Conservation (phyloP, 345 rosid genomes). For the Isatis tinctoria region DNA sequence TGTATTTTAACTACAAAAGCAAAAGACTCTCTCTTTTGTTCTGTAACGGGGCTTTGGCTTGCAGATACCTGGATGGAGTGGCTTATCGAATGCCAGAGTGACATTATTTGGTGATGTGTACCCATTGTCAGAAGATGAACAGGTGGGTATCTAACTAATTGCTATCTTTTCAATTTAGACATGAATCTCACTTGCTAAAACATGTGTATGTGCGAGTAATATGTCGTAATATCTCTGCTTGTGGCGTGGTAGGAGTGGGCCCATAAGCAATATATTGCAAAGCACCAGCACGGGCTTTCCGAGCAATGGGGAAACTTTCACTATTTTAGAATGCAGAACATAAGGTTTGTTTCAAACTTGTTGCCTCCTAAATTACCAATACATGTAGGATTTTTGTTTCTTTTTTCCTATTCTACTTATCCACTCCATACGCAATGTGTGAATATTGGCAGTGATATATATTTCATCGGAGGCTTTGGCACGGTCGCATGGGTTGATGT, state of each 20-base stretch:
- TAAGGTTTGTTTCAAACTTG: slow-evolving; percentile 49
- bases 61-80: slow-evolving; percentile 97
- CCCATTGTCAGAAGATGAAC: slow-evolving; percentile 84
- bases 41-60: slow-evolving; percentile 22
- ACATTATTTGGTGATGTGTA: slow-evolving; percentile 94
- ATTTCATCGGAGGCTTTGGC: slow-evolving; percentile 98
- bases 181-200: background rate
- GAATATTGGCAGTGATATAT: slow-evolving; percentile 63
- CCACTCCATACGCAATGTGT: slow-evolving; percentile 6
- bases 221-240: background rate
- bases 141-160: slow-evolving; percentile 39
- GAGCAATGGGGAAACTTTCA: slow-evolving; percentile 97
- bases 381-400: background rate
- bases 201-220: background rate
- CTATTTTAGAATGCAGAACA: slow-evolving; percentile 91
- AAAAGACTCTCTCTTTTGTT: background rate
- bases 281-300: slow-evolving; percentile 87
- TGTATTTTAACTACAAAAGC: background rate
- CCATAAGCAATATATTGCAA: slow-evolving; percentile 80
- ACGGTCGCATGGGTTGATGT: slow-evolving; percentile 99
- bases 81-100: slow-evolving; percentile 97
- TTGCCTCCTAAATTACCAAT: background rate
- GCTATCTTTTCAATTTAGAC: background rate
- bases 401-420: background rate
- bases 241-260: slow-evolving; percentile 82